A percentile compares a stretch with the other conserved stretches of the same genome.
Conservation (phyloP, 768 basidiomycete genomes). For the Cyathus striatus region DNA sequence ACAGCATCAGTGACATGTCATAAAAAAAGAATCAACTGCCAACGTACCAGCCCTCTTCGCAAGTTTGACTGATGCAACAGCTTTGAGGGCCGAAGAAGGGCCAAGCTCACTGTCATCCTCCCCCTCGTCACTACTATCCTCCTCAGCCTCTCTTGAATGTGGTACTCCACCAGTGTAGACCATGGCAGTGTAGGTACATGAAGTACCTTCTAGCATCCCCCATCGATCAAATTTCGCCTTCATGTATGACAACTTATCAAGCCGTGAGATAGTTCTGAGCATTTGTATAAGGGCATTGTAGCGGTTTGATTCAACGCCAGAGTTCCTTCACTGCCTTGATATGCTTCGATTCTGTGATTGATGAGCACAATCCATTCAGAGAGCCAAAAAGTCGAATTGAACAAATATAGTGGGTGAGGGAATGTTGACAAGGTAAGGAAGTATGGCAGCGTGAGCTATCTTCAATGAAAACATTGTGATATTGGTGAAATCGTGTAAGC, state of each 20-base stretch:
- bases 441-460: not conserved
- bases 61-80: constrained; percentile 1
- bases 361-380: not conserved
- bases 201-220: not conserved
- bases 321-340: not conserved
- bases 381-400: not conserved
- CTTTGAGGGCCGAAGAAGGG: not conserved
- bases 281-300: not conserved
- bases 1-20: not conserved
- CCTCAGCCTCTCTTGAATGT: not conserved
- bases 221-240: not conserved
- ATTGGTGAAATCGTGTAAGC: constrained; percentile 1
- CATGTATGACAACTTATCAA: not conserved
- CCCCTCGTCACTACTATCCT: not conserved
- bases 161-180: too few species aligned
- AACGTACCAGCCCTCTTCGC: not conserved
- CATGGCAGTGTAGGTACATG: not conserved
- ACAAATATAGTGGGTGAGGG: not conserved
- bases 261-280: not conserved
- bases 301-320: not conserved
- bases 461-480: not conserved
- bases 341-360: not conserved
- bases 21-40: not conserved
- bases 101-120: constrained; percentile 2
- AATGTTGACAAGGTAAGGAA: not conserved